phyloP scores from a whole-genome alignment of 2,329 filamentous ascomycete species.

The Cylindrodendrum hubeiense region DNA sequence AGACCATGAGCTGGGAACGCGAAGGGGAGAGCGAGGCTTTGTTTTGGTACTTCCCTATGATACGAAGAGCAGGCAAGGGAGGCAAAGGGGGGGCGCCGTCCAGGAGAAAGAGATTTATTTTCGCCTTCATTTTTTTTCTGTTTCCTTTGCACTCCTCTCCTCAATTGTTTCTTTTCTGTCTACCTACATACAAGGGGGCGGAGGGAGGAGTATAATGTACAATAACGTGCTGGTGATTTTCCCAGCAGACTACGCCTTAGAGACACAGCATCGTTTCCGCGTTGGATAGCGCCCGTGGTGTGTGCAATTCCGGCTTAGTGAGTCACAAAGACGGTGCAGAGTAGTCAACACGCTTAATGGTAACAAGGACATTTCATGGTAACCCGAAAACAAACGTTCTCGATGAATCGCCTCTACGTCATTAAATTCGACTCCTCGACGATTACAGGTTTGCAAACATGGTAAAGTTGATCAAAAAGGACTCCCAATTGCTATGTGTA shows the following conservation, averaged over 20 bases:
- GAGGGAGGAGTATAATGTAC: slow-evolving; percentile 3
- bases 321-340: neutral
- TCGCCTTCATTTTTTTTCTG: slow-evolving; percentile 13
- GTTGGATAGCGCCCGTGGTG: neutral
- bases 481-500: neutral
- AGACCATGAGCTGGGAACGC: slow-evolving; percentile 1
- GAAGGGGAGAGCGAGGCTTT: slow-evolving; percentile 11
- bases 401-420: neutral
- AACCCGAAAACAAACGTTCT: neutral
- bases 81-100: neutral
- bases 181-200: neutral
- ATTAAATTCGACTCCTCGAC: neutral
- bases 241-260: neutral
- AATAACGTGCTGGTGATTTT: slow-evolving; percentile 4
- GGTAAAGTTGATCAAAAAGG: neutral
- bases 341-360: neutral
- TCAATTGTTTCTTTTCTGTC: neutral
- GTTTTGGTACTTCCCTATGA: neutral
- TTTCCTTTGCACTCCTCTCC: slow-evolving; percentile 6
- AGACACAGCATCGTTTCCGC: neutral
- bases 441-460: neutral
- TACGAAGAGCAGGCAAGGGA: slow-evolving; percentile 8
- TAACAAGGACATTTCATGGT: neutral
- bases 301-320: neutral
- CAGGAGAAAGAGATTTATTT: neutral